phyloP scores from a whole-genome alignment of 116 monocot genomes.

The Dioscorea cayenensis region DNA sequence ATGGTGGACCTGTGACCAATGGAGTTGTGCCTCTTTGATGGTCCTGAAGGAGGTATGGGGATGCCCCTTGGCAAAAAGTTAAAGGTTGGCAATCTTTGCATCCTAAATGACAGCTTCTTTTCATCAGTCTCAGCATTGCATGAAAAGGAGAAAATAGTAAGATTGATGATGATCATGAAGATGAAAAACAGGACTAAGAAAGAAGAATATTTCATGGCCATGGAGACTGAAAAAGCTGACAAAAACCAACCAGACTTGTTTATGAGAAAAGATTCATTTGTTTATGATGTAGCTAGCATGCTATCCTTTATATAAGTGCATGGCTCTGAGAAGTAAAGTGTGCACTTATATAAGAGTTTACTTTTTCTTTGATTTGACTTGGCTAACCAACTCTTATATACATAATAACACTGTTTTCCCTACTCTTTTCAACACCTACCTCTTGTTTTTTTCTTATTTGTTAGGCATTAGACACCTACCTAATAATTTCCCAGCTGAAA shows the following conservation, averaged over 20 bases:
- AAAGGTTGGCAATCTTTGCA: constrained; percentile 2
- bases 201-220: not conserved
- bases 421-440: no score
- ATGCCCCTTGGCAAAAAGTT: constrained; percentile 18
- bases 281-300: not conserved
- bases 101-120: not conserved
- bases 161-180: not conserved
- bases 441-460: no score
- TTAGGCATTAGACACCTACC: no score
- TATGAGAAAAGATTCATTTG: not conserved
- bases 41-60: constrained; percentile 29
- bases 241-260: no score
- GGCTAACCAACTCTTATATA: not conserved
- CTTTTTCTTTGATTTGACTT: not conserved
- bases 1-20: not conserved
- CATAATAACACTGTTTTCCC: no score
- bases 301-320: not conserved
- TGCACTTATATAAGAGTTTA: not conserved
- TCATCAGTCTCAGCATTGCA: not conserved
- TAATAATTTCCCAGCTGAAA: no score
- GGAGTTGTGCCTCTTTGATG: constrained; percentile 30
- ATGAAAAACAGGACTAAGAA: not conserved
- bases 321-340: not conserved
- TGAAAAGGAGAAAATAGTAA: not conserved
- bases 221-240: not conserved